phyloP scores from a whole-genome alignment of 441 rosid species.

The Eugenia klotzschiana region DNA sequence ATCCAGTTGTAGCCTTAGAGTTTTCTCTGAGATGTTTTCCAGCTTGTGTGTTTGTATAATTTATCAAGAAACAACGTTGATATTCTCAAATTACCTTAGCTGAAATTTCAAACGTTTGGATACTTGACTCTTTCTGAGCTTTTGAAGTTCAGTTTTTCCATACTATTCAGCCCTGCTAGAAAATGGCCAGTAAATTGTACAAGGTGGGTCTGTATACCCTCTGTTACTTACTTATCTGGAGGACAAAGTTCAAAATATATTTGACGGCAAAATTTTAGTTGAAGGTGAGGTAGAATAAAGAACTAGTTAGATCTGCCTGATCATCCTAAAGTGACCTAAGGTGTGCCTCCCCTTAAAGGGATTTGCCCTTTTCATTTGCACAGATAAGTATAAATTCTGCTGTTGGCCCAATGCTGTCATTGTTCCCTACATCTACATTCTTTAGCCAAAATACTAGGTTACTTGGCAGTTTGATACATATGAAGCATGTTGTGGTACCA shows the following conservation, averaged over 20 bases:
- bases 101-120: not conserved
- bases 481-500: not conserved
- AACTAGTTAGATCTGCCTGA: not conserved
- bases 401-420: not conserved
- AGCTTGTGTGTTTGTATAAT: not conserved
- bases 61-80: not conserved
- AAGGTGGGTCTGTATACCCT: not conserved
- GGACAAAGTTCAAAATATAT: not conserved
- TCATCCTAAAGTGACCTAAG: not conserved
- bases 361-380: not conserved
- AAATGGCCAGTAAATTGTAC: not conserved
- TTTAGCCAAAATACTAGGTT: not conserved
- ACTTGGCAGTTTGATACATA: not conserved
- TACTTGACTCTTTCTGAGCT: not conserved
- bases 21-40: not conserved
- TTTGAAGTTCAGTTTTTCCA: not conserved
- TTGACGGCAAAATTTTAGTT: not conserved
- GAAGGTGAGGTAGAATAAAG: not conserved
- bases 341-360: not conserved
- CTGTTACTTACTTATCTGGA: not conserved
- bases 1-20: fast-evolving
- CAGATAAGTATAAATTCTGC: not conserved
- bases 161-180: not conserved
- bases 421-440: not conserved
- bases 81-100: not conserved